These are phyloP conservation scores for Pyracantha coccinea DNA, from an alignment of 331 rosid species.

Conservation along the genomic window DNA sequence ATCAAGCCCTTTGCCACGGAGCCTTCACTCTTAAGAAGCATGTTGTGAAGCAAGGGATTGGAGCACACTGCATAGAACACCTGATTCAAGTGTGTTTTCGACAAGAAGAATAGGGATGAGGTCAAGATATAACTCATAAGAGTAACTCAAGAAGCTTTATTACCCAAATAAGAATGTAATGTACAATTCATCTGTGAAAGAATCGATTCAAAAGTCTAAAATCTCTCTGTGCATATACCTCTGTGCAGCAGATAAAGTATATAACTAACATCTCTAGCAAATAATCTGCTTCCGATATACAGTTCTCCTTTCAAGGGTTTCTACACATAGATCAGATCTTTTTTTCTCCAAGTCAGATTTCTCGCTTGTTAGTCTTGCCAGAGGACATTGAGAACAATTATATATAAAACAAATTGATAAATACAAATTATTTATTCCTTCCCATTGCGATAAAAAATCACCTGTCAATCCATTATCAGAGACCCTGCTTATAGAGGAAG, in stretches of 20 bases:
- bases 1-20: background rate
- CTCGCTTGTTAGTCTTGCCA: background rate
- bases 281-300: background rate
- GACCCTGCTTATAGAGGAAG: background rate
- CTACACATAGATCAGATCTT: background rate
- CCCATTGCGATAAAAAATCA: background rate
- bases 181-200: background rate
- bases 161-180: background rate
- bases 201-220: background rate
- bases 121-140: background rate
- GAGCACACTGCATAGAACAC: background rate
- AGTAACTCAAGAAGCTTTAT: background rate
- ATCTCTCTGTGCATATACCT: background rate
- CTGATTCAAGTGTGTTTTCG: background rate
- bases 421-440: background rate
- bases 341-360: too few species aligned
- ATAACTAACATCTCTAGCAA: background rate
- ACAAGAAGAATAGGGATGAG: background rate
- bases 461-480: conserved; percentile 20
- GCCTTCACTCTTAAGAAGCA: background rate
- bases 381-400: background rate
- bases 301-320: background rate
- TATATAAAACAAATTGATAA: background rate
- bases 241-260: background rate
- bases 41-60: background rate